Evolutionary conservation across 352 stramenopile species (phyloP).

Genomic region (Globisporangium polare): DNA sequence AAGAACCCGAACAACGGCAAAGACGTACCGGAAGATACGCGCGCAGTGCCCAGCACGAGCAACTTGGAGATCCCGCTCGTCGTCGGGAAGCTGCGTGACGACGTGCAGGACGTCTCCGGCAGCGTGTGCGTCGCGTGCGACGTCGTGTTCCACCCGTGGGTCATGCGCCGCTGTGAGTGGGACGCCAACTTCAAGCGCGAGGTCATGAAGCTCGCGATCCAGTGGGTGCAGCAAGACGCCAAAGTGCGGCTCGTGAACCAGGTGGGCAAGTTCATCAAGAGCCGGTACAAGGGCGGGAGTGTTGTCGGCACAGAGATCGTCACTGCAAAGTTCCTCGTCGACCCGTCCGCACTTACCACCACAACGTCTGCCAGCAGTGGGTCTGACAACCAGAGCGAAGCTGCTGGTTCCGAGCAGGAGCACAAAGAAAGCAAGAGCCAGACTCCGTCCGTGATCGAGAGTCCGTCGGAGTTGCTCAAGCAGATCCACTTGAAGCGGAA

Average conservation of each 20-base stretch:
- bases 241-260: slow-evolving; percentile 32
- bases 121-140: slow-evolving; percentile 50
- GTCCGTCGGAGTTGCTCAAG: slow-evolving; percentile 53
- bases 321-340: slow-evolving; percentile 74
- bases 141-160: slow-evolving; percentile 79
- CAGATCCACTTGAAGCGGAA: slow-evolving; percentile 27
- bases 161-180: slow-evolving; percentile 66
- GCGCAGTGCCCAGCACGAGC: slow-evolving; percentile 58
- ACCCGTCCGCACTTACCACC: slow-evolving; percentile 11
- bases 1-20: slow-evolving; percentile 72
- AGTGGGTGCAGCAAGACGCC: slow-evolving; percentile 77
- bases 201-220: slow-evolving; percentile 67
- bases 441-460: slow-evolving; percentile 25
- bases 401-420: background rate
- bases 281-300: slow-evolving; percentile 71
- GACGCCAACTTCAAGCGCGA: slow-evolving; percentile 81
- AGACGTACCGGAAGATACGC: slow-evolving; percentile 56
- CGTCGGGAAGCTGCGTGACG: slow-evolving; percentile 51
- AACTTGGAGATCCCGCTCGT: slow-evolving; percentile 76
- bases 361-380: background rate
- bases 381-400: slow-evolving; percentile 9
- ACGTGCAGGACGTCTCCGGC: slow-evolving; percentile 43
- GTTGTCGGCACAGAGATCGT: slow-evolving; percentile 56
- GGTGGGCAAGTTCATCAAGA: slow-evolving; percentile 82
- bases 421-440: background rate